phyloP scores from a whole-genome alignment of 352 stramenopile genomes.

The Globisporangium solare region DNA sequence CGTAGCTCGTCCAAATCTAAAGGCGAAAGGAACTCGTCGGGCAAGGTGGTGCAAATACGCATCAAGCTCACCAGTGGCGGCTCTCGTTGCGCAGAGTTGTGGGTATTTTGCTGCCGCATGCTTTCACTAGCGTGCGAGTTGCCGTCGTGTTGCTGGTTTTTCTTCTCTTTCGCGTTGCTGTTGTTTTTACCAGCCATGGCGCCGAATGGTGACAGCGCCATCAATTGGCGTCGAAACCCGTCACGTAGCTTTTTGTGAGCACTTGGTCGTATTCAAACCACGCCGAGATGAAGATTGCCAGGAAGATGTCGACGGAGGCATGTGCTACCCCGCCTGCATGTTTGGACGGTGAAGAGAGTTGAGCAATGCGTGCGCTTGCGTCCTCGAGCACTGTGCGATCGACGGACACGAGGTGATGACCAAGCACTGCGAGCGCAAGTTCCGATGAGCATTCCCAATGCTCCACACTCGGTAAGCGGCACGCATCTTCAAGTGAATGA shows the following conservation, averaged over 20 bases:
- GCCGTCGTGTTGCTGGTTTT: not conserved
- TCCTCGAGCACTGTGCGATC: conserved; percentile 13
- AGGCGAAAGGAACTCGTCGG: conserved; percentile 33
- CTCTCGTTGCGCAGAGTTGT: not conserved
- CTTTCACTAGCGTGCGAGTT: not conserved
- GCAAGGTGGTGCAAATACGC: conserved; percentile 28
- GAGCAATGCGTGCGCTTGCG: conserved; percentile 1
- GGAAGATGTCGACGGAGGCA: conserved; percentile 39
- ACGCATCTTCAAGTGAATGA: conserved; percentile 27
- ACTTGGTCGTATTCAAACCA: conserved; percentile 46
- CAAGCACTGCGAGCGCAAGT: conserved; percentile 29
- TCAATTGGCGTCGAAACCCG: conserved; percentile 36
- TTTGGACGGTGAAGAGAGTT: not conserved
- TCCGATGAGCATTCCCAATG: conserved; percentile 31
- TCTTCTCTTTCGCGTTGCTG: not conserved
- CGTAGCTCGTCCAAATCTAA: conserved; percentile 42
- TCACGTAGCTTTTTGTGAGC: conserved; percentile 41
- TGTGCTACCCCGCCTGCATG: not conserved
- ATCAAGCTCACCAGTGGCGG: conserved; percentile 31
- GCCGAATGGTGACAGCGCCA: conserved; percentile 25
- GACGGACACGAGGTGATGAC: conserved; percentile 36
- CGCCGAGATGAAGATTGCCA: conserved; percentile 36
- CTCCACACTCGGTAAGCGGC: conserved; percentile 16
- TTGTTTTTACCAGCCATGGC: not conserved
- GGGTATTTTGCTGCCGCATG: not conserved